Evolutionary conservation across 345 rosid species (phyloP), one percentile per base, ranked within the genome.

Genomic region (Odontarrhena argentea): DNA sequence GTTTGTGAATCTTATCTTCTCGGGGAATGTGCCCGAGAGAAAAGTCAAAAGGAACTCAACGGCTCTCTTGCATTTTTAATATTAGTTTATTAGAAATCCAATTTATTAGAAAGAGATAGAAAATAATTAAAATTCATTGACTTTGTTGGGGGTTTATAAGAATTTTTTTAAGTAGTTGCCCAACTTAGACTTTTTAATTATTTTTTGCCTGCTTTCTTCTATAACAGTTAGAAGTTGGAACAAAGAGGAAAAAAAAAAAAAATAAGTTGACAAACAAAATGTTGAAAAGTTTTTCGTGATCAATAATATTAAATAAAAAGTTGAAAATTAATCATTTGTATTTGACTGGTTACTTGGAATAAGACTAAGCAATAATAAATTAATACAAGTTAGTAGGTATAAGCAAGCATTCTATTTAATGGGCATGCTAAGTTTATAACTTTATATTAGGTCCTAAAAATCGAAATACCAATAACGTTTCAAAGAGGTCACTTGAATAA

Each of bases 161-260:
- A 43, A 34, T n/a, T 51, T 36, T 45, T 55, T 10, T 35, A 44
- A 43, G 52, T 38, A 44, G 4, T 70, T 4, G 38, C 26, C 54
- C 28, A 47, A 7, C 67, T 42, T 62, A 32, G 55, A 62, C 55
- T 35, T 62, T 53, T 35, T 37, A 1, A n/a, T n/a, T n/a, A n/a
- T n/a, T 3, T 3, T 1, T 12, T 28, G 32, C 32, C 32, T 28
- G 32, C 32, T 28, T 28, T 28, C 3, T 2, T 28, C 3, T 28
- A 28, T 2, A 28, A 57, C 47, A 41, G 70, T 73, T 63, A 71
- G 64, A 38, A 30, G 65, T 64, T 71, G 57, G 65, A 40, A 18
- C 43, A 37, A 2, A 5, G 26, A 28, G 22, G 22, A 68, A 15
- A 40, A 49, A 12, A 40, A 9, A 41, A 58, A 36, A 43, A 25